Percentiles rank a stretch among this genome's conserved stretches.
These are phyloP conservation scores for Porphyrellus cyaneotinctus DNA, from an alignment of 768 basidiomycete species.

Conservation along the genomic window DNA sequence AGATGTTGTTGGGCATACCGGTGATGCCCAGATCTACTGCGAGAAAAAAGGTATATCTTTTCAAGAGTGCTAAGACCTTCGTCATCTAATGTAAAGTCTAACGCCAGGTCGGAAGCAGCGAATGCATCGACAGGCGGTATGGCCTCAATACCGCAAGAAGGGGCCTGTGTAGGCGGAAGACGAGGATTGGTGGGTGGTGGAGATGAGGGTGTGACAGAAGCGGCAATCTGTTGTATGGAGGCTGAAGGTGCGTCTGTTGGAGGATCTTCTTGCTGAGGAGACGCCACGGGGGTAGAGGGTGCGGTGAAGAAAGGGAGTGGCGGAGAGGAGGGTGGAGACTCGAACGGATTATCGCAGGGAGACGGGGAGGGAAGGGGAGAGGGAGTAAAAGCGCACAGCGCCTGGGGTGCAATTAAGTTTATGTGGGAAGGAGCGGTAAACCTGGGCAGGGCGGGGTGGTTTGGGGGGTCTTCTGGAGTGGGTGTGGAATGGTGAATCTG, in stretches of 20 bases:
- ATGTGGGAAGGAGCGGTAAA: conserved; percentile 33
- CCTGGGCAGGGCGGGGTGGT: conserved; percentile 13
- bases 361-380: conserved; percentile 33
- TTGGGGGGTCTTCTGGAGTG: conserved; percentile 12
- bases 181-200: conserved; percentile 24
- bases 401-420: conserved; percentile 31
- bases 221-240: conserved; percentile 17
- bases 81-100: conserved; percentile 59
- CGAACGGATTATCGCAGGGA: conserved; percentile 35
- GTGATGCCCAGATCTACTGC: conserved; percentile 66
- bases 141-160: conserved; percentile 26
- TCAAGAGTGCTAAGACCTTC: conserved; percentile 82
- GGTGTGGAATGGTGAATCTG: conserved; percentile 25
- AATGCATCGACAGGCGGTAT: conserved; percentile 27
- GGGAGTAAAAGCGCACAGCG: conserved; percentile 26
- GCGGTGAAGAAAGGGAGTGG: conserved; percentile 45
- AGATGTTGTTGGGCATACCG: conserved; percentile 30
- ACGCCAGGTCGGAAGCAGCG: conserved; percentile 26
- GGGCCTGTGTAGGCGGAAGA: conserved; percentile 21
- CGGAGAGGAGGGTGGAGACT: conserved; percentile 37
- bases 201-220: conserved; percentile 19
- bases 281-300: conserved; percentile 42
- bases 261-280: conserved; percentile 39
- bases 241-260: conserved; percentile 21
- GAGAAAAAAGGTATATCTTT: conserved; percentile 86